These are phyloP conservation scores for Galerina marginata DNA, from an alignment of 768 basidiomycete species.

Conservation along the genomic window DNA sequence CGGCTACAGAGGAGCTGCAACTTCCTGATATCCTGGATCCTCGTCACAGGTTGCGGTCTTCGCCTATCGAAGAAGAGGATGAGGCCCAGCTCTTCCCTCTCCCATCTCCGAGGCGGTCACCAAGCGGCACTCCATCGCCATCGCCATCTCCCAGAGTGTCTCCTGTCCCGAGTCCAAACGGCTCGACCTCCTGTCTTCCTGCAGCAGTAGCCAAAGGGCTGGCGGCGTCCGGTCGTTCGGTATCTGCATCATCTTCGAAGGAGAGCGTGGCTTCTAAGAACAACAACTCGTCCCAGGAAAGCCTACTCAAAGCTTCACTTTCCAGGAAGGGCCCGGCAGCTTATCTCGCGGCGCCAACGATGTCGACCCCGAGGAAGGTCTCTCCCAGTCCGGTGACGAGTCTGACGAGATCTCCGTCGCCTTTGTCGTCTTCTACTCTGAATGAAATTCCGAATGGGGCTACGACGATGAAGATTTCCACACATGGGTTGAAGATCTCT, in stretches of 20 bases:
- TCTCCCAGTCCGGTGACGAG: not conserved
- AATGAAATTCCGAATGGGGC: not conserved
- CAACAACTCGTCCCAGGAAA: constrained; percentile 22
- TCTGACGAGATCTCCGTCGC: constrained; percentile 8
- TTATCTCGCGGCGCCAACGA: not conserved
- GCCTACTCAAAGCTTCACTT: constrained; percentile 22
- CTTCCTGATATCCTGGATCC: constrained; percentile 17
- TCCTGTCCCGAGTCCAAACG: constrained; percentile 41
- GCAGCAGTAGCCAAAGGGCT: not conserved
- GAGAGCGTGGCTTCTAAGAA: constrained; percentile 24
- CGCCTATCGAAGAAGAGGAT: constrained; percentile 58
- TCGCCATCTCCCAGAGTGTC: constrained; percentile 24
- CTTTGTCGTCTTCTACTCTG: not conserved
- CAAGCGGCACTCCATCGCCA: constrained; percentile 42
- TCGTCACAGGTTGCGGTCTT: constrained; percentile 29
- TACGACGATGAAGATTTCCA: not conserved
- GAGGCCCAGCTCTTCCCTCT: constrained; percentile 65
- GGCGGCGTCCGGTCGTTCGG: constrained; percentile 9
- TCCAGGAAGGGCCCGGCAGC: constrained; percentile 16
- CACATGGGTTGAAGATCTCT: constrained; percentile 6
- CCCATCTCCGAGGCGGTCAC: constrained; percentile 52
- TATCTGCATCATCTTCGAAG: constrained; percentile 20
- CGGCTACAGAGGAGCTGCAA: constrained; percentile 12
- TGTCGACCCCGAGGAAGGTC: constrained; percentile 3
- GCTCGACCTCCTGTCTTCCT: constrained; percentile 31